Base-by-base conservation (phyloP, 1,284 basidiomycete species). In the Cutaneotrichosporon daszewskae region DNA sequence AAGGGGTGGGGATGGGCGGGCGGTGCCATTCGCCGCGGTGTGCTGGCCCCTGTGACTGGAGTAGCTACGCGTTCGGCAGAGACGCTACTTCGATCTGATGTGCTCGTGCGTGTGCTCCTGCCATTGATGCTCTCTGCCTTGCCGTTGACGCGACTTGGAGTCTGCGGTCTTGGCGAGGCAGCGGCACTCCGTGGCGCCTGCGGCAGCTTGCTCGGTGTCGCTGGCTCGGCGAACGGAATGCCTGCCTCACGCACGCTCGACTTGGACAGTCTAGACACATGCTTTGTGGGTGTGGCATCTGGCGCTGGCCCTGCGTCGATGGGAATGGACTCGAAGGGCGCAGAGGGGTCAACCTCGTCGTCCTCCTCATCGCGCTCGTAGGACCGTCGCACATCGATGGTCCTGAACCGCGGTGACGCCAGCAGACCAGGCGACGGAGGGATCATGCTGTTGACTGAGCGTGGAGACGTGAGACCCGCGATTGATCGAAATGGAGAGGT, bases 1-100 rank as follows among this genome's bases (percentile, higher is more conserved):
- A 58, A 66, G 5, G 64, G 62, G 45, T 65, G 63, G 2, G 64
- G 66, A 46, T 64, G 66, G 6, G 66, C 64, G 3, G 66, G 64
- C 3, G 66, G 66, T 10, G 66, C 66, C 14, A 59, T 57, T 12
- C 54, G 43, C 27, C 57, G 39, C n/a, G 60, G 45, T 7, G 52
- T 59, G 9, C 35, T 9, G 18, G 25, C 25, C 18, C 23, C 14
- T 19, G 16, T 31, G 8, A 16, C 28, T 9, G 28, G 28, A 7
- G 28, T 9, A 6, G 28, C 28, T n/a, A 16, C 18, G 12, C 25
- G 23, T 14, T 6, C 43, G 40, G 27, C n/a, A n/a, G n/a, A n/a
- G n/a, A n/a, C n/a, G n/a, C n/a, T n/a, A n/a, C n/a, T n/a, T n/a
- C n/a, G n/a, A n/a, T n/a, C n/a, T n/a, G n/a, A n/a, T n/a, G n/a